Evolutionary conservation across 2,329 filamentous ascomycete genomes (phyloP), one percentile per base, ranked within the genome.

Genomic region (Ceratocystis destructans): DNA sequence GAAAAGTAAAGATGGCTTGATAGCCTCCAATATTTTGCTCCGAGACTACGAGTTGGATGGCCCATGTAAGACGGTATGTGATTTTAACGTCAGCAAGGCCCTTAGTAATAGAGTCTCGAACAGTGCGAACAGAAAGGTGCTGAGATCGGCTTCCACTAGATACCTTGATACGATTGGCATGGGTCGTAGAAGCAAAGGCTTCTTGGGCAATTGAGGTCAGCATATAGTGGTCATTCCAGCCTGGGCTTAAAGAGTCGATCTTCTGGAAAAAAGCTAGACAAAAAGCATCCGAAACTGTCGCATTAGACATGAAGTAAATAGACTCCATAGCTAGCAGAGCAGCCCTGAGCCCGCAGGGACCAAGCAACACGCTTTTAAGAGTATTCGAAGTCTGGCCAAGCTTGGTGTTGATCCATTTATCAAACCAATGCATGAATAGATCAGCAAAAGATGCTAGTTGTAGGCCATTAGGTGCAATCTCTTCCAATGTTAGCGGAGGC

Each of bases 201-300:
- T 86, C 86, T 67, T 90, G 88, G 0, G 87, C 86, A 1, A 90
- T 76, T 70, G 92, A 89, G 0, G 88, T 94, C 33, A 96, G 77
- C 0, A 88, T 80, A 72, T 93, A 96, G 22, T 86, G 83, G 73
- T 96, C 90, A 69, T 87, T 86, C 92, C 91, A 96, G 45, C 76
- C 77, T 5, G 72, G 74, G 72, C 77, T 79, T 17, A 80, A 71
- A 1, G 76, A 78, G 70, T 94, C 88, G 57, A 96, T 81, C 62
- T 87, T 85, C 66, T 86, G 83, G 72, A 96, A 96, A 1, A 96
- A 74, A 12, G 82, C 82, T 31, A 80, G 79, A 12, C 87, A 83
- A 70, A 96, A 87, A 0, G 77, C 75, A 61, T 87, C 82, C 1
- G 87, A 83, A 0, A 85, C 77, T 0, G 84, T 82, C 1, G 90